Evolutionary conservation across 208 protist genomes (phyloP).

Genomic region (Wallacemonas sp.): DNA sequence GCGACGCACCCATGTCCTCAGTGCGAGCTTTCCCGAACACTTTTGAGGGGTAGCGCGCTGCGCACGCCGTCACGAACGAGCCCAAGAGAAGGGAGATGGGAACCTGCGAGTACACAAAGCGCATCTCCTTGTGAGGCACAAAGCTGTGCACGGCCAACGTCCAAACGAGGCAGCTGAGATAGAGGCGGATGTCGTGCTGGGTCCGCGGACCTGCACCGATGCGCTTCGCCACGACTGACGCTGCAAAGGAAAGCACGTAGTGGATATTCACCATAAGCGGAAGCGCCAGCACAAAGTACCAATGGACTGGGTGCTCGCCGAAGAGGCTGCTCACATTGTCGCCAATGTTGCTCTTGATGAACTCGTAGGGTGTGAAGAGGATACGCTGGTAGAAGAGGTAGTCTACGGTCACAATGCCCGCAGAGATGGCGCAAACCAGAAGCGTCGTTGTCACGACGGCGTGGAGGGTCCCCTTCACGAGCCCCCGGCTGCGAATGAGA

Average conservation of each 20-base stretch:
- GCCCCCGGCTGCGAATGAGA: conserved; percentile 18
- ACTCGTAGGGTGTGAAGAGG: conserved; percentile 60
- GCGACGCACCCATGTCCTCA: background rate
- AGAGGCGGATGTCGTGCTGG: background rate
- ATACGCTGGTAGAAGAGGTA: conserved; percentile 54
- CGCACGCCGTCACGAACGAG: conserved; percentile 37
- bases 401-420: conserved; percentile 36
- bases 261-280: conserved; percentile 64
- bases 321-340: conserved; percentile 80
- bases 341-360: conserved; percentile 90
- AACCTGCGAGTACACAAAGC: conserved; percentile 77
- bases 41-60: conserved; percentile 12
- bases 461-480: conserved; percentile 8
- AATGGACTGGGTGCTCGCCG: conserved; percentile 86
- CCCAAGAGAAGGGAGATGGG: conserved; percentile 48
- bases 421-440: conserved; percentile 26
- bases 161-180: conserved; percentile 29
- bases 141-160: conserved; percentile 74
- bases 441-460: conserved; percentile 15
- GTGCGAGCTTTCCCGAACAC: background rate
- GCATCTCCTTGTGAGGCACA: conserved; percentile 94
- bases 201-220: conserved; percentile 15
- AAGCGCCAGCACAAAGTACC: conserved; percentile 77
- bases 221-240: conserved; percentile 19
- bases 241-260: conserved; percentile 4